These are phyloP conservation scores for Solanum arcanum DNA, from an alignment of 257 asterid species.

Conservation along the genomic window DNA sequence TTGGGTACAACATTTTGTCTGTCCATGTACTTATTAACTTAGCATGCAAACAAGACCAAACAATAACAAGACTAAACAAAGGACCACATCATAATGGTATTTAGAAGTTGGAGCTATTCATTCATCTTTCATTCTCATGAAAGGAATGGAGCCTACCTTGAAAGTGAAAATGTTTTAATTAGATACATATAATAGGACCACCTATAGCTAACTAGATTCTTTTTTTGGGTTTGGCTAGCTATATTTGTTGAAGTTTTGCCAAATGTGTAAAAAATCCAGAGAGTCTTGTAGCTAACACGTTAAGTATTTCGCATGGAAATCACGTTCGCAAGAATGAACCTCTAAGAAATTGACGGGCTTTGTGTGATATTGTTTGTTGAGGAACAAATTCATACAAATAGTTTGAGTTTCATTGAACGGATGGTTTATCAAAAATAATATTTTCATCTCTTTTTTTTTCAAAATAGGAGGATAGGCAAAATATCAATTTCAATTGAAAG, in stretches of 20 bases:
- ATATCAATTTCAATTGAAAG: too few relatives aligned
- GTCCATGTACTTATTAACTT: background rate
- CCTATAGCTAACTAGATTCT: background rate
- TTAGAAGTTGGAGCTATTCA: background rate
- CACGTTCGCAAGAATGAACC: too few relatives aligned
- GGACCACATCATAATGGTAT: background rate
- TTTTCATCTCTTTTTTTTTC: background rate
- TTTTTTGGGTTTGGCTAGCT: background rate
- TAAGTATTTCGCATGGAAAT: too few relatives aligned
- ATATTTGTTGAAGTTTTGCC: background rate
- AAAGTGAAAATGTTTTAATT: background rate
- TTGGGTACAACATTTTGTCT: background rate
- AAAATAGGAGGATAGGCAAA: too few relatives aligned
- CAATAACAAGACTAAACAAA: background rate
- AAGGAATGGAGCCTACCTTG: background rate
- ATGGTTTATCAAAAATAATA: accelerated
- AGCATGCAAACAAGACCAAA: background rate
- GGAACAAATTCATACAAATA: background rate
- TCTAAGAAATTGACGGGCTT: too few relatives aligned
- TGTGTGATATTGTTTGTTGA: background rate
- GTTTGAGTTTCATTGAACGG: background rate
- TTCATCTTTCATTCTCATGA: background rate
- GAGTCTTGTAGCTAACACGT: too few relatives aligned
- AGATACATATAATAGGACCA: background rate
- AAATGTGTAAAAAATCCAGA: too few relatives aligned